These are phyloP conservation scores for Rickenella mellea DNA, from an alignment of 768 basidiomycete species.

Conservation along the genomic window DNA sequence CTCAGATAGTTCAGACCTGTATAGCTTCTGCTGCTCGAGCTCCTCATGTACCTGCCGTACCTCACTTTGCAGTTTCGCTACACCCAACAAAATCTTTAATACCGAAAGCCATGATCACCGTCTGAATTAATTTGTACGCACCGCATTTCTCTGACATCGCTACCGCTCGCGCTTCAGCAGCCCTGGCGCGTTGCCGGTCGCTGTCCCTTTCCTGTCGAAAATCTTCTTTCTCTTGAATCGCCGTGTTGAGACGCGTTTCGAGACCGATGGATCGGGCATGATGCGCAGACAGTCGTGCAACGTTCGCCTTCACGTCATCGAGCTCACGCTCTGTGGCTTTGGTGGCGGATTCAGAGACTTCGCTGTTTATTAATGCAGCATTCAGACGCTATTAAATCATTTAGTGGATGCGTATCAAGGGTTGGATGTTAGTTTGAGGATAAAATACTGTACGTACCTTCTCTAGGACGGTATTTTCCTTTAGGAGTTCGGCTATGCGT, in stretches of 20 bases:
- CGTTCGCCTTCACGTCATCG: conserved; percentile 57
- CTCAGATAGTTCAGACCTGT: conserved; percentile 58
- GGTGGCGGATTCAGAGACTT: conserved; percentile 72
- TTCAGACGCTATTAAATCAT: conserved; percentile 57
- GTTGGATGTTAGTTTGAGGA: neutral
- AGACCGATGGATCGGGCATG: conserved; percentile 63
- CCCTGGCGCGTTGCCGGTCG: conserved; percentile 54
- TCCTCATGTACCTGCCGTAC: conserved; percentile 54
- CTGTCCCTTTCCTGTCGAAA: conserved; percentile 73
- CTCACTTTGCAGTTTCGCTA: conserved; percentile 65
- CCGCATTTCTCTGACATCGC: conserved; percentile 25
- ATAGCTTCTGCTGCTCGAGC: conserved; percentile 49
- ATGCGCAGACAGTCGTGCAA: conserved; percentile 59
- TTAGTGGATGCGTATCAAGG: neutral
- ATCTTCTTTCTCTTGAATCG: conserved; percentile 74
- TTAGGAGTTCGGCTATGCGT: conserved; percentile 27
- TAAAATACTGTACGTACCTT: conserved; percentile 30
- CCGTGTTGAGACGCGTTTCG: conserved; percentile 53
- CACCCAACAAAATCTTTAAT: conserved; percentile 1
- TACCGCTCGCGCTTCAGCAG: conserved; percentile 58
- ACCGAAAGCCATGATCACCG: neutral
- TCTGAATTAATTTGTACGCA: neutral
- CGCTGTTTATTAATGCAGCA: conserved; percentile 72
- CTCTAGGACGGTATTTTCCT: conserved; percentile 54
- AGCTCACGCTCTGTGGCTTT: conserved; percentile 66